Evolutionary conservation across 2,329 filamentous ascomycete species (phyloP), one percentile per base, ranked within the genome.

Genomic region (Penicillium vulpinum): DNA sequence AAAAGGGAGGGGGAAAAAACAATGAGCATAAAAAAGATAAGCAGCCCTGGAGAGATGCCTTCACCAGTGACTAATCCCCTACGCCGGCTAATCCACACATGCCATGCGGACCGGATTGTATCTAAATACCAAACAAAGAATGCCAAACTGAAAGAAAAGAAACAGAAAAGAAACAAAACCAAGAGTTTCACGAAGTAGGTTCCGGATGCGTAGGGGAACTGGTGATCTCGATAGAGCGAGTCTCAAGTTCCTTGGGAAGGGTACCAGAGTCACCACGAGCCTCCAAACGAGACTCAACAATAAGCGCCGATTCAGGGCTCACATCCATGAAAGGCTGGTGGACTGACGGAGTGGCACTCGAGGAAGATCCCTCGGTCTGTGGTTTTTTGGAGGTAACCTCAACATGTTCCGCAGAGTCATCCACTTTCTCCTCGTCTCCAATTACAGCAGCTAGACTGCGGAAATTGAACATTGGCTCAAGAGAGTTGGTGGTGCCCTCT

Each of bases 391-490:
- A 53, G 28, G 66, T 56, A 55, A 77, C 62, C 60, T 78, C 77
- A 35, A 75, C 69, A 60, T 77, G 74, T 47, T 75, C 73, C 5
- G 65, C 53, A 36, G 67, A 66, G 51, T 67, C 69, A 7, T 73
- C 72, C 9, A 69, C 70, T 55, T 82, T 80, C 40, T 86, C 83
- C 48, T 86, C 82, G 38, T 83, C 85, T 0, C 88, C 90, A 29
- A 97, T 90, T 72, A 95, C 90, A 60, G 91, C 90, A 2, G 91
- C 90, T 22, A 97, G 78, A 64, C 91, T 96, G 54, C 87, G 83
- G 70, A 97, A 97, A 73, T 96, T 97, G 75, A 96, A 94, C 84
- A 96, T 86, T 3, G 91, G 85, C 70, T 97, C 92, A 0, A 82
- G 77, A 44, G 81, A 81, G 5, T 79, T 67, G 53, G 78, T 82